phyloP scores from a whole-genome alignment of 768 basidiomycete genomes.

The Podaxis carcinomalis region DNA sequence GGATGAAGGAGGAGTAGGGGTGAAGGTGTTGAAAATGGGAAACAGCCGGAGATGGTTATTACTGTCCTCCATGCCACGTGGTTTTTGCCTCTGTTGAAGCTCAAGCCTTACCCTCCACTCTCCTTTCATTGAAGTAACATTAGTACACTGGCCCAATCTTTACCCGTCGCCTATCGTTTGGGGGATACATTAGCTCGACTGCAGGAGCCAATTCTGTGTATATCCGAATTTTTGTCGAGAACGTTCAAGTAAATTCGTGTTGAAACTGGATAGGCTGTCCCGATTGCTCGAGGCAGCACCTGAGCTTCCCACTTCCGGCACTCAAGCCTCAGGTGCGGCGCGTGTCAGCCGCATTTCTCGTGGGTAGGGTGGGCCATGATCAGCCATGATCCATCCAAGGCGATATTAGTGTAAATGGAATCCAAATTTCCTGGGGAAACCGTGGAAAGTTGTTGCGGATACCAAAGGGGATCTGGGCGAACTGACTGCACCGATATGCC shows the following conservation, averaged over 20 bases:
- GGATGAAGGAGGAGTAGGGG: constrained; percentile 13
- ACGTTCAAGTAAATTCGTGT: neutral
- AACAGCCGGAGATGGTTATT: neutral
- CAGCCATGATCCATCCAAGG: neutral
- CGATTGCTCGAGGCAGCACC: neutral
- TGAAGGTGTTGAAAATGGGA: constrained; percentile 8
- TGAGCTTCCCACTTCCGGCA: neutral
- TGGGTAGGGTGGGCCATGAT: neutral
- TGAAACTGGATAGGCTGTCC: neutral
- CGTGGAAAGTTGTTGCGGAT: neutral
- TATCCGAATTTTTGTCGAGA: neutral
- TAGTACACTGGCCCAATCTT: neutral
- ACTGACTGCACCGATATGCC: too few species aligned
- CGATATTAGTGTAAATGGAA: neutral
- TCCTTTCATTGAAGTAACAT: neutral
- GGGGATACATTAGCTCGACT: too few species aligned
- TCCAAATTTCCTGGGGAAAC: neutral
- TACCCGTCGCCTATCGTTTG: too few species aligned
- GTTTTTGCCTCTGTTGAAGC: neutral
- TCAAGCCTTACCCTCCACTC: neutral
- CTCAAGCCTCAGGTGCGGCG: neutral
- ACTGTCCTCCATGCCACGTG: neutral
- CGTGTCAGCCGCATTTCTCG: neutral
- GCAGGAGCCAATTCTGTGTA: too few species aligned
- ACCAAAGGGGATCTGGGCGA: neutral